Evolutionary conservation across 352 stramenopile genomes (phyloP), one percentile per base, ranked within the genome.

Genomic region (Phytophthora fragariaefolia): DNA sequence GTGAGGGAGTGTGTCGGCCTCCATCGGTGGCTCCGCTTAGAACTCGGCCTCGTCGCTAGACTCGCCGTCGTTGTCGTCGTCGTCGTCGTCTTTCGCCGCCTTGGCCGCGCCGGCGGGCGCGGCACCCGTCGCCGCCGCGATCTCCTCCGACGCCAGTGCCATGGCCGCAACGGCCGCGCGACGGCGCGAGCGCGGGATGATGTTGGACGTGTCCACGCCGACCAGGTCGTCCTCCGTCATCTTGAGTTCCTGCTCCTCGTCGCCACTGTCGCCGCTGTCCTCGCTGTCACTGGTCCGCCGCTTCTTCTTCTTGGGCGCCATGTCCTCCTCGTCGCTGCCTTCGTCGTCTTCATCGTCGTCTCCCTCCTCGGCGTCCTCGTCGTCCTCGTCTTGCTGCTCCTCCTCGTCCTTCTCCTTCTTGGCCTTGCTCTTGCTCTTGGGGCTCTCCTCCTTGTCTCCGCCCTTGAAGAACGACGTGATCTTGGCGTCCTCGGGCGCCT

Each of bases 11-110:
- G 38, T 20, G 30, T 55, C 10, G 26, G 46, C 45, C 15, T n/a
- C 23, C 26, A 26, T 53, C 27, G 6, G 26, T 70, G 40, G 5
- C 46, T 66, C 17, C 12, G 47, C 50, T 79, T 91, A 96, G 62
- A 96, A 96, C 66, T 96, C 87, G 45, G 87, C 87, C 67, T 95
- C 86, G 57, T 93, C 86, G 61, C 86, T 95, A 51, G 85, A 90
- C 48, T 89, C 82, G 48, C 88, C 87, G 47, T 92, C 86, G n/a
- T 93, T 79, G 28, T 80, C 81, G 12, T 61, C 74, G 2, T 60
- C 66, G 34, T 62, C 57, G 3, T 24, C 56, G 48, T 49, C 51
- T 27, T 40, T 45, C 4, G 58, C 46, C 13, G 22, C 58, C 36
- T 43, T 43, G 15, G 38, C 49, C 57, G 38, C 51, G 12, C 47